Evolutionary conservation across 768 basidiomycete species (phyloP), one percentile per base, ranked within the genome.

Genomic region (Pleurotus salmoneostramineus): DNA sequence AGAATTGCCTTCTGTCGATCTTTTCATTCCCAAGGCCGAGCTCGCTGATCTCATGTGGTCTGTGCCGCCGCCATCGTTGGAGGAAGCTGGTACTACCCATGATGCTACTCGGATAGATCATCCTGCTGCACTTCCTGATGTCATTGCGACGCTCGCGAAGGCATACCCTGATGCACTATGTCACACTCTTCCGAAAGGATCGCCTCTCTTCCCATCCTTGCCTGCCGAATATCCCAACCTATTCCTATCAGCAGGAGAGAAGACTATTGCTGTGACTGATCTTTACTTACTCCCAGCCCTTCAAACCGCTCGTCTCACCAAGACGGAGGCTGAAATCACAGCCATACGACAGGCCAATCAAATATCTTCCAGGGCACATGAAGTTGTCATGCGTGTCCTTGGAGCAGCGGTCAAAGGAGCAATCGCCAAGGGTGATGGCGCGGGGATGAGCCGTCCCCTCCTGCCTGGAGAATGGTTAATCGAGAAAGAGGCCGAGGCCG

Each of bases 401-500:
- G 95, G 95, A 2, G 72, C 78, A 49, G 87, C 86, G 3, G 89
- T 89, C 15, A 82, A 83, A 52, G 80, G 80, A 14, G 75, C 77
- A 54, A 79, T 88, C 58, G 69, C 71, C 61, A 73, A 71, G 36
- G 81, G 68, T 12, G 70, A 73, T 10, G 81, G 72, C 4, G 75
- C 76, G 34, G 81, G 76, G 7, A 73, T 73, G 3, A 31, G 33
- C 33, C 72, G 81, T 3, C 85, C 84, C 0, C 71, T 82, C 4
- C 74, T 92, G 2, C 91, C 90, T 1, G 78, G 80, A 3, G 89
- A 95, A 65, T 97, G 95, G 90, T 74, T 93, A 46, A 91, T 98
- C 12, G 85, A 91, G 73, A 91, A 89, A 63, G 96, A 98, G 71
- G 88, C 86, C 0, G 95, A 97, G 69, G 96, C 94, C 0, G 95